phyloP scores from a whole-genome alignment of 208 protist genomes.

The Leishmania amazonensis region DNA sequence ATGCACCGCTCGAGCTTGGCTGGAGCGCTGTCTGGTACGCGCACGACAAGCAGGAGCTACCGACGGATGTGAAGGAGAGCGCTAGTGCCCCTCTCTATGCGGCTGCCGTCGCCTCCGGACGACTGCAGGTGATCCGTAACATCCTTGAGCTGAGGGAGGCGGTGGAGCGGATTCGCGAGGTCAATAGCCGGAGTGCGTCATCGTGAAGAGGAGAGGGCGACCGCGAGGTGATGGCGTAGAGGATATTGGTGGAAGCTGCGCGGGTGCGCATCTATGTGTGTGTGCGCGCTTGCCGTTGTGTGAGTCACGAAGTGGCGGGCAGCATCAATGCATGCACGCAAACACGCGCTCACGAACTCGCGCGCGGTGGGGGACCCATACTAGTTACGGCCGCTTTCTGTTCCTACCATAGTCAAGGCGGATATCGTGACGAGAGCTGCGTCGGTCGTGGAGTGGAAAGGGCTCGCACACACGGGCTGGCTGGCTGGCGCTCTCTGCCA shows the following conservation, averaged over 20 bases:
- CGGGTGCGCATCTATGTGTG: not conserved
- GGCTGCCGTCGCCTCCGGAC: conserved; percentile 29
- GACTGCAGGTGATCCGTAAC: conserved; percentile 50
- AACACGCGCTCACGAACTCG: not conserved
- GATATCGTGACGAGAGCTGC: not conserved
- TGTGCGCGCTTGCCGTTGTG: not conserved
- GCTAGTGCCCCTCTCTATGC: conserved; percentile 31
- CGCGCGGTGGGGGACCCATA: not conserved
- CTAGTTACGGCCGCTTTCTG: not conserved
- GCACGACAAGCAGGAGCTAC: conserved; percentile 39
- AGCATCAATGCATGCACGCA: not conserved
- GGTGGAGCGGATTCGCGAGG: conserved; percentile 31
- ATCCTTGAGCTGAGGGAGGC: conserved; percentile 59
- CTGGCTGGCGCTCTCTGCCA: not conserved
- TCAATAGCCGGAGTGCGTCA: conserved; percentile 1
- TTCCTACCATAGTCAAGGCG: not conserved
- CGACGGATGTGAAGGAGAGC: conserved; percentile 15
- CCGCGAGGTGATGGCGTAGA: not conserved
- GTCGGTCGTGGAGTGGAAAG: not conserved
- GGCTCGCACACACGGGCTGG: not conserved
- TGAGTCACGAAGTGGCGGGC: not conserved
- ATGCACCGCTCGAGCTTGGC: conserved; percentile 62
- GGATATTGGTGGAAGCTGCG: not conserved
- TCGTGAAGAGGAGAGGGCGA: not conserved
- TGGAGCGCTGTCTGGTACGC: conserved; percentile 77